Conservation (phyloP, 352 stramenopile genomes). For the Plasmopara viticola region DNA sequence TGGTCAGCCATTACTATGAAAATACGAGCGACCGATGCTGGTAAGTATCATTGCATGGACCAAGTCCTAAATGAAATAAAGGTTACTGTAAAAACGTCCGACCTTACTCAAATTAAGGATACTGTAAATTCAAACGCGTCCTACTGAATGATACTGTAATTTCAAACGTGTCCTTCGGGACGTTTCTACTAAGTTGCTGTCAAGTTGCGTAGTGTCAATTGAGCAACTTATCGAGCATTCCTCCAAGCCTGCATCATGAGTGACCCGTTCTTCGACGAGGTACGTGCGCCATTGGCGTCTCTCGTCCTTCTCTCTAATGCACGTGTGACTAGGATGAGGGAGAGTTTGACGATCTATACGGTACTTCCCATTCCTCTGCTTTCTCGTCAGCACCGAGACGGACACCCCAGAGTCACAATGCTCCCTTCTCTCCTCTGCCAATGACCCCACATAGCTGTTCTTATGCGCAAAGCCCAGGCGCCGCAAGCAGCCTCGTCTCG, state of each 20-base stretch:
- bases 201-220: too few relatives aligned
- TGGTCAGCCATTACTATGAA: too few relatives aligned
- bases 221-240: too few relatives aligned
- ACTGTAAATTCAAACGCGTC: too few relatives aligned
- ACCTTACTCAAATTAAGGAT: too few relatives aligned
- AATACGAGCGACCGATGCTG: too few relatives aligned
- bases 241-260: slow-evolving; percentile 13
- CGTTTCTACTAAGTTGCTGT: too few relatives aligned
- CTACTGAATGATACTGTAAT: too few relatives aligned
- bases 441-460: slow-evolving; percentile 1
- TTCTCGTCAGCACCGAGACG: slow-evolving; percentile 1
- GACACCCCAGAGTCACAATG: slow-evolving; percentile 7
- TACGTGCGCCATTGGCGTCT: background rate
- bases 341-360: slow-evolving; percentile 76
- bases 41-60: too few relatives aligned
- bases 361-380: slow-evolving; percentile 13
- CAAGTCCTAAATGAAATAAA: too few relatives aligned
- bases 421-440: background rate
- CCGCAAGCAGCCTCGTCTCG: slow-evolving; percentile 21
- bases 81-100: too few relatives aligned
- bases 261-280: slow-evolving; percentile 36
- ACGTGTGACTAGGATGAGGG: slow-evolving; percentile 46
- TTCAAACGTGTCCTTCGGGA: too few relatives aligned
- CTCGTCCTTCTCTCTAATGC: background rate
- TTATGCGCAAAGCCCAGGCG: slow-evolving; percentile 10